Base-by-base conservation (phyloP, 1,139 yeast genomes). In the Dujonia santamariae region DNA sequence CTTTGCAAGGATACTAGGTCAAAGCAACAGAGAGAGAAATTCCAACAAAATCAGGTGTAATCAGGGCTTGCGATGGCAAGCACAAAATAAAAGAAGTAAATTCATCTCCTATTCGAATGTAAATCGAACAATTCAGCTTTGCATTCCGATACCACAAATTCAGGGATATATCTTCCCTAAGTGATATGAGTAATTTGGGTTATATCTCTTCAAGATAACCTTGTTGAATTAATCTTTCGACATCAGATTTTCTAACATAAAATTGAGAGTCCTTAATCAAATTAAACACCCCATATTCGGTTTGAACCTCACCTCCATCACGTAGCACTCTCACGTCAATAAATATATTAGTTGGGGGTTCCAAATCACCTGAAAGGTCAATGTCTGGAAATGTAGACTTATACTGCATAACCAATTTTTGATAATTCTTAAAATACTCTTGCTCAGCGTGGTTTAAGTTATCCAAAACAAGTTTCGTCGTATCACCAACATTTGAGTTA, bases 241-340 rank as follows among this genome's bases (percentile, higher is more conserved):
- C 98, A 51, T 92, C 98, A 0, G 94, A 80, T 48, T 87, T 92
- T 35, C 98, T 69, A 17, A 90, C 97, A 54, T 85, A 92, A 54
- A 92, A 90, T 54, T 92, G 98, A 4, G 96, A 85, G 56, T 92
- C 94, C 51, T 90, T 92, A n/a, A 95, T 87, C 47, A 92, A 63
- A 48, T 90, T 90, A 63, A 92, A 88, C 6, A 88, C 96, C 20
- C 98, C 98, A 48, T 92, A 92, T 55, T 92, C 98, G 0, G 98
- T 92, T 53, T 90, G 97, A 26, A 92, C 88, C 53, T 92, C 97
- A 1, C 98, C 98, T 0, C 96, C 97, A 51, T 92, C 95, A 50
- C 85, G 85, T 37, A 92, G 61, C 7, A 92, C 97, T 36, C 98
- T 66, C 3, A 92, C 97, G 52, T 92, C 98, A 9, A 92, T 85